phyloP scores from a whole-genome alignment of 805 yeast species.

The Kazachstania kunashirensis region DNA sequence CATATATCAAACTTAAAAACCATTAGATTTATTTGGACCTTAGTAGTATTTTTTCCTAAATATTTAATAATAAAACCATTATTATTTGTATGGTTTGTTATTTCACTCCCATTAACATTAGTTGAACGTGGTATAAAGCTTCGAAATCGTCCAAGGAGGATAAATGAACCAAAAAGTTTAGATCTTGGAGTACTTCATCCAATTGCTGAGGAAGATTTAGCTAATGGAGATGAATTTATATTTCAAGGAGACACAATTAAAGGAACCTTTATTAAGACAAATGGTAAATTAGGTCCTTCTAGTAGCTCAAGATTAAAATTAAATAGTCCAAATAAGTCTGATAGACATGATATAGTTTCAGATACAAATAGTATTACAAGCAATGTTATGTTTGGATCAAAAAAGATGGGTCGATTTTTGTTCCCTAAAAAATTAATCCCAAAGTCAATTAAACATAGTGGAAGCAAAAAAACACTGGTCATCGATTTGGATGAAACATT shows the following conservation, averaged over 20 bases:
- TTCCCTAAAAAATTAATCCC: constrained; percentile 38
- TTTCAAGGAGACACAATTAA: constrained; percentile 26
- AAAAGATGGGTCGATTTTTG: constrained; percentile 33
- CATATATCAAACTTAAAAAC: neutral
- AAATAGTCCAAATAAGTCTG: neutral
- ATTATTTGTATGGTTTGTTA: constrained; percentile 38
- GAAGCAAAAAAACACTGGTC: constrained; percentile 52
- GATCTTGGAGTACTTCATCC: neutral
- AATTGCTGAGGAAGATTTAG: constrained; percentile 21
- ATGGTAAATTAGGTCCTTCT: constrained; percentile 2
- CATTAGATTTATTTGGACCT: constrained; percentile 11
- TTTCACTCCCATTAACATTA: constrained; percentile 47
- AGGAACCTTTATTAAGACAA: constrained; percentile 21
- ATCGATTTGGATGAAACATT: constrained; percentile 90
- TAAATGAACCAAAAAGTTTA: neutral
- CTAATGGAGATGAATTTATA: constrained; percentile 22
- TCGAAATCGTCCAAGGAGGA: constrained; percentile 6
- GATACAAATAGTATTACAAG: constrained; percentile 3
- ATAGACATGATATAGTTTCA: neutral
- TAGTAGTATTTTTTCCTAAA: constrained; percentile 41
- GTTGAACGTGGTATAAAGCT: constrained; percentile 25
- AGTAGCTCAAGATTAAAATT: constrained; percentile 1
- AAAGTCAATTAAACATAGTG: constrained; percentile 25
- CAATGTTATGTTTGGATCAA: constrained; percentile 18
- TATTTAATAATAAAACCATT: constrained; percentile 45